Base-by-base conservation (phyloP, 192 early-diverging fungal species). In the Geosiphon pyriformis region DNA sequence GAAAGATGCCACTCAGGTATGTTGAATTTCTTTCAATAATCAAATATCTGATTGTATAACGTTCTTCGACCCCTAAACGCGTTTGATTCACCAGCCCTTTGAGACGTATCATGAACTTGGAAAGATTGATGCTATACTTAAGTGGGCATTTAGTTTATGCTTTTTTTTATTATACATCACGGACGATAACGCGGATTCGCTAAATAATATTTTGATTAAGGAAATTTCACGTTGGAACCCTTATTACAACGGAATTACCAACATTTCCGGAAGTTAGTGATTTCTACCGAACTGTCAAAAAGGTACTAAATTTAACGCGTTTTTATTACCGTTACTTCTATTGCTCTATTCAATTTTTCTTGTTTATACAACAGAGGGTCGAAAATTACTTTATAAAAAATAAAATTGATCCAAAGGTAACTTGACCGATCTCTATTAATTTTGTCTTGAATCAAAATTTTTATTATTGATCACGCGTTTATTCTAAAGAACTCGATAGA, bases 1-100 rank as follows among this genome's bases (percentile, higher is more conserved):
- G 6, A 67, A 75, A 65, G 80, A 81, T 65, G 78, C 73, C 7
- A 81, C 80, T 35, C 83, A 75, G 74, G 85, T 87, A 77, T 12
- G 57, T 49, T 62, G 58, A 30, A 30, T 53, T 31, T 29, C 29
- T 48, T 30, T 62, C 26, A 26, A 32, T 53, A 35, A 25, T 52
- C 4, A 12, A 10, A 35, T 31, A 35, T 32, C 11, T 53, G 22
- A 3, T 23, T 53, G 2, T 53, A 4, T 23, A 26, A 20, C 11
- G 23, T 7, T 7, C 17, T 15, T 15, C 30, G 30, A 11, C 29
- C 11, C 32, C 32, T 50, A 51, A 47, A 42, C 11, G 46, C 4
- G 25, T 17, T 37, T 35, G 31, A 23, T 8, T 25, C 12, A 26
- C 29, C 61, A 78, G 76, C 69, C 71, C 59, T 78, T 78, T 50